Evolutionary conservation across 805 yeast species (phyloP).

Genomic region (Lipomyces kockii): DNA sequence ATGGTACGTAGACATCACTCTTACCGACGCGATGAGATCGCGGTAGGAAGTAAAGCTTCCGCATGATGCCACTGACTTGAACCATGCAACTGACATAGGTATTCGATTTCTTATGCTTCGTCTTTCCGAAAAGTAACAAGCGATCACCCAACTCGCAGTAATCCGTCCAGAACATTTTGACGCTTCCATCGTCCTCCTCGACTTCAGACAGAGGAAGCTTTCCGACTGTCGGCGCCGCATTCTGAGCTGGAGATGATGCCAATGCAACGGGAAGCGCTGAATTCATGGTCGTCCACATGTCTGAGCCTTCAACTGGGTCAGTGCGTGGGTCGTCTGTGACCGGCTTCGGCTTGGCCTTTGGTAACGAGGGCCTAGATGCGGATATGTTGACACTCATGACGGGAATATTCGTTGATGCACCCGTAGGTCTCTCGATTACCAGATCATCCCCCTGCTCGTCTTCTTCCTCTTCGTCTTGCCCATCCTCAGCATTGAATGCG

Average conservation of each 20-base stretch:
- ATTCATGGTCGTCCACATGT: constrained; percentile 26
- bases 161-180: constrained; percentile 89
- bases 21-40: constrained; percentile 48
- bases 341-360: not conserved
- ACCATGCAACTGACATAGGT: constrained; percentile 72
- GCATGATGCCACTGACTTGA: constrained; percentile 68
- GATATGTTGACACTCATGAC: constrained; percentile 24
- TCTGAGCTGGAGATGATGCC: constrained; percentile 23
- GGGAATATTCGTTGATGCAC: constrained; percentile 3
- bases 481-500: not conserved
- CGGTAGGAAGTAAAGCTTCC: constrained; percentile 82
- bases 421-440: constrained; percentile 26
- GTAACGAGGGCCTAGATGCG: constrained; percentile 14
- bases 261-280: constrained; percentile 16
- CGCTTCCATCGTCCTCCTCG: constrained; percentile 51
- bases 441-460: constrained; percentile 32
- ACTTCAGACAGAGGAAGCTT: constrained; percentile 45
- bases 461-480: constrained; percentile 14
- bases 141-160: constrained; percentile 75
- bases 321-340: not conserved
- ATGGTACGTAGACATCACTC: not conserved
- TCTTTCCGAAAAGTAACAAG: constrained; percentile 78
- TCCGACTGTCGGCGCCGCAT: constrained; percentile 18
- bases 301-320: constrained; percentile 14
- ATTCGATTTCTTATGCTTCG: constrained; percentile 54